Base-by-base conservation (phyloP, 2,329 filamentous ascomycete species). In the Penicillium rolfsii region DNA sequence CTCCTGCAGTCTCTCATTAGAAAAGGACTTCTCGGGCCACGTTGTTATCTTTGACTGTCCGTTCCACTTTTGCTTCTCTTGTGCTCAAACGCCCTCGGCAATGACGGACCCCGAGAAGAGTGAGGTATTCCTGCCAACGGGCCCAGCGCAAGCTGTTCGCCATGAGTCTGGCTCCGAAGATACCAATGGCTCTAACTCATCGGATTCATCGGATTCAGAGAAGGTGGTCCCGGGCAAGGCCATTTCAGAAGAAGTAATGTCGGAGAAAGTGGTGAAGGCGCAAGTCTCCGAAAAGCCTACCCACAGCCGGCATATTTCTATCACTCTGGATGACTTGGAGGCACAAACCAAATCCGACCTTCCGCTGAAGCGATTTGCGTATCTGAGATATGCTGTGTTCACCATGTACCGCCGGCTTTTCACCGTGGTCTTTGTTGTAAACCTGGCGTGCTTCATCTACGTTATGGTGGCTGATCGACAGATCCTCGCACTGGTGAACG, bases 391-490 rank as follows among this genome's bases (percentile, higher is more conserved):
- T 58, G 50, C 33, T 12, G 33, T 65, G 4, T 57, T 65, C 14
- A 65, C 60, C 54, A 72, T 79, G 28, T 80, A 80, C 63, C 76
- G 76, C 5, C 74, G 77, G 11, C 76, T 80, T 8, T 80, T 79
- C 67, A 70, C 73, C 2, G 28, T 80, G 2, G 72, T 79, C 11
- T 73, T 79, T 38, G 54, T 73, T 7, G 70, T 69, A 57, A 80
- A 80, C 63, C 50, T 79, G n/a, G 70, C 68, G 22, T 68, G 70
- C 35, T 76, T 78, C 55, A 70, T 80, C 38, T 67, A 70, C 43
- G 63, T 77, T 19, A 68, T 80, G 67, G 70, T 70, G 30, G 66
- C 65, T 36, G 68, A 77, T 52, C 73, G 73, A 40, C 71, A 70
- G 35, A 67, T 78, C 1, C 59, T 77, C 26, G 72, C 72, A 0